Percentiles rank a stretch among this genome's conserved stretches.
phyloP scores from a whole-genome alignment of 257 asterid species.

The Fraxinus pennsylvanica region DNA sequence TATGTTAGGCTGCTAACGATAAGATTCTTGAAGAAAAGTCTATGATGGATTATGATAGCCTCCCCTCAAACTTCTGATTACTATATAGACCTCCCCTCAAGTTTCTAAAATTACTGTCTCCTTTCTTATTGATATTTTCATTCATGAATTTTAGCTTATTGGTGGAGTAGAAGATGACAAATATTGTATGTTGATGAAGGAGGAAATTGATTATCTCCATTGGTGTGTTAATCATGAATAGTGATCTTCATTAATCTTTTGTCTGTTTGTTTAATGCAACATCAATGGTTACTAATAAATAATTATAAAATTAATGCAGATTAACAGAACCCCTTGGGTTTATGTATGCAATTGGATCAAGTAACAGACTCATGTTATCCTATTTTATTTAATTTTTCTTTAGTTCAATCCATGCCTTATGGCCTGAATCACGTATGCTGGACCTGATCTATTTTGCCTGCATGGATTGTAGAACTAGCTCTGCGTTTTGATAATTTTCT shows the following conservation, averaged over 20 bases:
- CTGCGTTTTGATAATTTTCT: constrained; percentile 4
- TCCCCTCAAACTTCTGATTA: not conserved
- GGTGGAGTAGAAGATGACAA: not conserved
- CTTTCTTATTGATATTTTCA: not conserved
- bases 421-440: constrained; percentile 8
- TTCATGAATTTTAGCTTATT: not conserved
- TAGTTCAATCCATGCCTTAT: constrained; percentile 3
- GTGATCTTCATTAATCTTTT: not conserved
- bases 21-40: constrained; percentile 9
- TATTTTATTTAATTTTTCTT: not conserved
- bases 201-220: not conserved
- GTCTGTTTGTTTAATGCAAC: not conserved
- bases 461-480: constrained; percentile 1
- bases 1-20: not conserved
- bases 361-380: not conserved
- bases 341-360: not conserved
- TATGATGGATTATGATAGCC: not conserved
- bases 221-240: not conserved
- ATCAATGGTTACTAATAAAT: not conserved
- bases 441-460: constrained; percentile 8
- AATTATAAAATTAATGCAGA: not conserved
- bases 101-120: not conserved
- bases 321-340: not conserved
- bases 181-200: not conserved
- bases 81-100: not conserved